These are phyloP conservation scores for Epichloe brachyelytri DNA, from an alignment of 2,329 filamentous ascomycete genomes.

Conservation along the genomic window DNA sequence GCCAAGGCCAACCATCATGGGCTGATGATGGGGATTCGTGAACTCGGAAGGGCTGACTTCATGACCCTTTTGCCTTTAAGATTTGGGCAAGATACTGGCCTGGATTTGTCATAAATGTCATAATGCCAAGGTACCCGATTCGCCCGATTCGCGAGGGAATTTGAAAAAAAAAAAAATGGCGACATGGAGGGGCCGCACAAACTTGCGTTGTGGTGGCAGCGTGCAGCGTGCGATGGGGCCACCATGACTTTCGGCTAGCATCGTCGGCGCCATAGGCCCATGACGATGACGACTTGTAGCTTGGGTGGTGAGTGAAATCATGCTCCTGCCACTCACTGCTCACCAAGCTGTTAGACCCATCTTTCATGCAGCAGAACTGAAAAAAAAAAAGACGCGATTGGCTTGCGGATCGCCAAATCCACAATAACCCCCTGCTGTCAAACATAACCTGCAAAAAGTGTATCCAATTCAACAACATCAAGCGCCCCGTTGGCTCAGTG, in stretches of 20 bases:
- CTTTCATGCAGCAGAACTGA: too few species aligned
- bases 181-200: not conserved
- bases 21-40: too few species aligned
- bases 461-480: not conserved
- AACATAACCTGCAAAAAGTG: not conserved
- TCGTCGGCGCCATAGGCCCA: not conserved
- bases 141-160: not conserved
- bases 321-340: not conserved
- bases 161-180: not conserved
- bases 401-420: too few species aligned
- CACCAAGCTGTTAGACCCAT: not conserved
- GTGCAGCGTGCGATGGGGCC: not conserved
- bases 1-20: not conserved
- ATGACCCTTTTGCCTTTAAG: not conserved
- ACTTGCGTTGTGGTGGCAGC: not conserved
- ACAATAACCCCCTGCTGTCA: accelerated
- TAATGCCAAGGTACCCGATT: not conserved
- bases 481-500: conserved; percentile 21
- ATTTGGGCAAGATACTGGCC: not conserved
- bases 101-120: not conserved
- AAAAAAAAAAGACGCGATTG: too few species aligned
- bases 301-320: too few species aligned
- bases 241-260: not conserved
- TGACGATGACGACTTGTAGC: not conserved
- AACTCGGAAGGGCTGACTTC: too few species aligned